These are phyloP conservation scores for Salix koriyanagi DNA, from an alignment of 345 rosid species.

Conservation along the genomic window DNA sequence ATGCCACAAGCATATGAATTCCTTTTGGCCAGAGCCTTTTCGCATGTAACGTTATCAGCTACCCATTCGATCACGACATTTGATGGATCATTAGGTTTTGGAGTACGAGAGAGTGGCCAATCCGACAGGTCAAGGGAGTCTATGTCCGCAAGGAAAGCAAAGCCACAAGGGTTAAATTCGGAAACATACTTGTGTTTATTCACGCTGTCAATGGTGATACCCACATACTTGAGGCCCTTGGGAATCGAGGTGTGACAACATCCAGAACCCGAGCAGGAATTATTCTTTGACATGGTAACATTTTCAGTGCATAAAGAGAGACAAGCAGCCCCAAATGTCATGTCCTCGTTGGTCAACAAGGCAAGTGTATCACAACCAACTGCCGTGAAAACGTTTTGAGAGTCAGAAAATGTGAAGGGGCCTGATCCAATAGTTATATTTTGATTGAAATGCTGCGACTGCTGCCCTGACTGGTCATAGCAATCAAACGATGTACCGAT, in stretches of 20 bases:
- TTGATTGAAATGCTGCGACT: fast-evolving
- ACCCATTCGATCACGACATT: constrained; percentile 21
- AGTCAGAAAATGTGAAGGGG: constrained; percentile 12
- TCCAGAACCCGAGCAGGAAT: neutral
- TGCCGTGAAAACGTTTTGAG: constrained; percentile 22
- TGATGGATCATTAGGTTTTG: neutral
- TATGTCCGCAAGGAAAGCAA: constrained; percentile 14
- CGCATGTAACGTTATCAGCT: neutral
- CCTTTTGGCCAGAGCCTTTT: neutral
- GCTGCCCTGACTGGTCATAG: neutral
- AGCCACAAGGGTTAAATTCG: constrained; percentile 10
- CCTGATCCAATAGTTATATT: fast-evolving
- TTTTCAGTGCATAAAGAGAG: neutral
- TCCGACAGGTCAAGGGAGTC: neutral
- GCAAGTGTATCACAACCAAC: constrained; percentile 23
- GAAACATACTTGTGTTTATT: neutral
- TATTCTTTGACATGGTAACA: neutral
- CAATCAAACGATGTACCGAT: neutral
- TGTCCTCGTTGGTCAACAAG: neutral
- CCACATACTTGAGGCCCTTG: neutral
- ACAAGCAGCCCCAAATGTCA: constrained; percentile 8
- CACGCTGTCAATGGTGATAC: fast-evolving
- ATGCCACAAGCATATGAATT: constrained; percentile 3
- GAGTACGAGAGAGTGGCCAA: neutral
- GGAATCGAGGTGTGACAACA: neutral